Base-by-base conservation (phyloP, 2,329 filamentous ascomycete genomes). In the Penicillium crustosum region DNA sequence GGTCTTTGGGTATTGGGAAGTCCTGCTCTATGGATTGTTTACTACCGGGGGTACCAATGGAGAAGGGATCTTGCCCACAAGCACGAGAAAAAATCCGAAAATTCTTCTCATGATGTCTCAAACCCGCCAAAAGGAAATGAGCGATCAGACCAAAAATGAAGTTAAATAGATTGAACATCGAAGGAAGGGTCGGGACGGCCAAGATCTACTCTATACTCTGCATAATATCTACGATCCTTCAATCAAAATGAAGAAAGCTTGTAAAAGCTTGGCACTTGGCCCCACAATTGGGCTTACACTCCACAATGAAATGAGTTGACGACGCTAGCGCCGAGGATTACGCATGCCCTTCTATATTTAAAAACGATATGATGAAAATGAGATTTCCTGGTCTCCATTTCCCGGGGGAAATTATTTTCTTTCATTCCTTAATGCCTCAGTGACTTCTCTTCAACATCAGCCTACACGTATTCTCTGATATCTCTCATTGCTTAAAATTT, bases 271-370 rank as follows among this genome's bases (percentile, higher is more conserved):
- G 59, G 57, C 59, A 35, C 6, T 13, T 35, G 2, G 23, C 51
- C 43, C 62, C 59, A 59, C 56, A 53, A 29, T 17, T 31, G 8
- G 29, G 13, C 52, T 19, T 41, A 33, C 31, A 39, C 57, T 48
- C 60, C 56, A 59, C 58, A 57, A 57, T 47, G 42, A 52, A 59
- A 57, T 55, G 42, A 51, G 63, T 65, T 63, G 59, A 64, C 61
- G 60, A 66, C 63, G 63, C 63, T 66, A 64, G 64, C 63, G 64
- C 55, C 51, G 58, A 63, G 59, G 63, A 52, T 64, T 65, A 63
- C 61, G 63, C 63, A 66, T 63, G 58, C 63, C 29, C 51, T 42
- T 52, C 53, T 61, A 59, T 62, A 59, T 54, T 56, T 56, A 60
- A 63, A 43, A 39, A 27, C 8, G 4, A 53, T 19, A 33, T 23